Conservation (phyloP, 305 asterid species). For the Fraxinus platypoda region DNA sequence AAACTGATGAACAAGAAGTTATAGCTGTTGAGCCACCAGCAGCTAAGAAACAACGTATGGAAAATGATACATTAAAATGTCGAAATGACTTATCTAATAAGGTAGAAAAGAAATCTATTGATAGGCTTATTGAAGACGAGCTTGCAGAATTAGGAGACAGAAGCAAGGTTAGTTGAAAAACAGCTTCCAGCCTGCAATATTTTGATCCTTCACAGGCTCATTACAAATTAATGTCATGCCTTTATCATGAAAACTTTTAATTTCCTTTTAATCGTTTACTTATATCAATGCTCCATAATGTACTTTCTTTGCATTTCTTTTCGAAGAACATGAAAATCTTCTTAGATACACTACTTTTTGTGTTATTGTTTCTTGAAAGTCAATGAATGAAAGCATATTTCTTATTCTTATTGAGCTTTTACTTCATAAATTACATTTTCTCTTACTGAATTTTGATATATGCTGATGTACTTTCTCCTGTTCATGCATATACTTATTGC, state of each 20-base stretch:
- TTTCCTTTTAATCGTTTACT: not conserved
- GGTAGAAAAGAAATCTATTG: slow-evolving; percentile 63
- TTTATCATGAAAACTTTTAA: not conserved
- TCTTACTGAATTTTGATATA: not conserved
- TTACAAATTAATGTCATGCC: not conserved
- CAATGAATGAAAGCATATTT: not conserved
- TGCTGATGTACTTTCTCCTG: not conserved
- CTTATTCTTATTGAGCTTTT: not conserved
- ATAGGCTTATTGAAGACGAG: slow-evolving; percentile 82
- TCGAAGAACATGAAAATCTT: not conserved
- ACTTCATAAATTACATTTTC: not conserved
- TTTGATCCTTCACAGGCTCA: slow-evolving; percentile 1
- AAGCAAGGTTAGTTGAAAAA: slow-evolving; percentile 60
- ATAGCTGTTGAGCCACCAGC: slow-evolving; percentile 58
- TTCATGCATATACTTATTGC: slow-evolving; percentile 7
- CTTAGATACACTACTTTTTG: not conserved
- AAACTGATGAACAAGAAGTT: slow-evolving; percentile 39
- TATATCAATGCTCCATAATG: not conserved
- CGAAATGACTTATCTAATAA: slow-evolving; percentile 31
- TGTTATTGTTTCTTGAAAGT: slow-evolving; percentile 10
- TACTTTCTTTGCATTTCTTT: not conserved
- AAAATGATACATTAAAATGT: slow-evolving; percentile 29
- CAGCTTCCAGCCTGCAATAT: slow-evolving; percentile 7
- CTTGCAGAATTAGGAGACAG: slow-evolving; percentile 84
- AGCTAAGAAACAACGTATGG: slow-evolving; percentile 54